Evolutionary conservation across 208 protist species (phyloP), one percentile per base, ranked within the genome.

Genomic region (Acanthamoeba castellanii): DNA sequence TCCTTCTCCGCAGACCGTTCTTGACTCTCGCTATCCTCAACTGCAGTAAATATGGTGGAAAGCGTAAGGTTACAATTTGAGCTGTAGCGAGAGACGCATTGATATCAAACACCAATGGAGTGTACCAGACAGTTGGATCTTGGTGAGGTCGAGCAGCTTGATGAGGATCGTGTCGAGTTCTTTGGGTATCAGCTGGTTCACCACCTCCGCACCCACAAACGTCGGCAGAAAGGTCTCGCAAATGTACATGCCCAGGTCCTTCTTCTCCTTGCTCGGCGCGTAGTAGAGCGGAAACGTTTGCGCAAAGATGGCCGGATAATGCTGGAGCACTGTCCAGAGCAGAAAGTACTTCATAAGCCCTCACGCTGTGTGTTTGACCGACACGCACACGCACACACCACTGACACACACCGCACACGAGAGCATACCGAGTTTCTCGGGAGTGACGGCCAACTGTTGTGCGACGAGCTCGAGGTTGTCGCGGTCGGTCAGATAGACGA

Each of bases 231-330:
- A 94, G 50, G 42, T 76, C 22, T 94, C 90, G 70, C 90, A 94
- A 14, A 94, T 94, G 27, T 82, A 66, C 34, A 82, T 61, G 27
- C 90, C 90, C 32, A 94, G 37, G 32, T 94, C 90, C 55, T 94
- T 94, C 90, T 94, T 94, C n/a, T 66, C 90, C 90, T 94, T 94
- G 59, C 25, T 47, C 25, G 78, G 25, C 9, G 78, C 2, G n/a
- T 94, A 94, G 90, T 84, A 94, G n/a, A 94, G 70, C 70, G 90
- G 90, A 34, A 94, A 94, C 25, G 68, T 94, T 32, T 94, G 90
- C 11, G 90, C 90, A 94, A 94, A 94, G 32, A 94, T 94, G 45
- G 42, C 25, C 27, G 68, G 45, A 42, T 68, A 94, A 27, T 94
- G 47, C 90, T 94, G 50, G 1, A 84, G 22, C 14, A 94, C 85